Percentiles rank a stretch among this genome's conserved stretches.
These are phyloP conservation scores for Adenanthera pavonina DNA, from an alignment of 306 rosid genomes.

Conservation along the genomic window DNA sequence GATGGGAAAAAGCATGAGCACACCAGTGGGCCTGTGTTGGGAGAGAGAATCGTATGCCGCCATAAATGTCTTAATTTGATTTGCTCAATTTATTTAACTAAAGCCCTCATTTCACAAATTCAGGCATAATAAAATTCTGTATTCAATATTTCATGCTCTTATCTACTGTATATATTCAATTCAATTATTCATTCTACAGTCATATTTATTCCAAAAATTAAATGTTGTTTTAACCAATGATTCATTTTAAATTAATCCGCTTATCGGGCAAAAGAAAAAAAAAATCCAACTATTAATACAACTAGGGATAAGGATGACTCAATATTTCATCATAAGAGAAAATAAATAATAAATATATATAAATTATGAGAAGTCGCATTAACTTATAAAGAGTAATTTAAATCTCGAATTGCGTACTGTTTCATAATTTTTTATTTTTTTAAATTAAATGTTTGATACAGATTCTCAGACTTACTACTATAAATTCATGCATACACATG, in stretches of 20 bases:
- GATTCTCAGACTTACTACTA: no score
- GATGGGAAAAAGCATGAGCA: slow-evolving; percentile 25
- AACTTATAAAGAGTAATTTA: neutral
- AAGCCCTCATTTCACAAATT: neutral
- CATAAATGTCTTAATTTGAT: slow-evolving; percentile 33
- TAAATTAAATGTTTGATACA: no score
- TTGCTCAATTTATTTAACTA: neutral
- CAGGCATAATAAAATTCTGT: no score
- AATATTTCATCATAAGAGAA: neutral
- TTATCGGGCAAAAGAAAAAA: no score
- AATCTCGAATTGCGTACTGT: neutral
- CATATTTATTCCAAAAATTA: no score
- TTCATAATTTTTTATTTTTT: no score
- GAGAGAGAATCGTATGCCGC: slow-evolving; percentile 42
- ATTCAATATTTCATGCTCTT: no score
- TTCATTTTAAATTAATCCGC: no score
- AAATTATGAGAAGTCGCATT: neutral
- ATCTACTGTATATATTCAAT: no score
- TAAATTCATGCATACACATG: no score
- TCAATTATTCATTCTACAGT: no score
- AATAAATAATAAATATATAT: neutral
- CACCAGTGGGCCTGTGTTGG: slow-evolving; percentile 36
- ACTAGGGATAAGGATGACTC: neutral
- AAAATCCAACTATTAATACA: neutral
- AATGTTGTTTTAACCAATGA: neutral